Evolutionary conservation across 2,329 filamentous ascomycete species (phyloP).

Genomic region (Fusarium abutilonis): DNA sequence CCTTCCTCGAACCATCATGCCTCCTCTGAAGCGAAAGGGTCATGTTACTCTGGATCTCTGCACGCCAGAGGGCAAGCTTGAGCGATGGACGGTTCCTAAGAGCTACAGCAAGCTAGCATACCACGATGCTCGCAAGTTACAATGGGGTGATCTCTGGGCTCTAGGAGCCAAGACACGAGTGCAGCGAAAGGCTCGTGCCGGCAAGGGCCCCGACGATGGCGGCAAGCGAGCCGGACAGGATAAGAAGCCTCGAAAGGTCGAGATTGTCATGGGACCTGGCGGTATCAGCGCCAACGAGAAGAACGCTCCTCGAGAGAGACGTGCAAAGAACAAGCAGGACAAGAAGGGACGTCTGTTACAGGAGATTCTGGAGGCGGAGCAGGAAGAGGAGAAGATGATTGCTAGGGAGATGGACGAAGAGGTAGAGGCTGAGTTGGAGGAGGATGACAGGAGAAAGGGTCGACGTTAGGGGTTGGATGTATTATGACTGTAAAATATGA

Average conservation of each 20-base stretch:
- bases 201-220: conserved; percentile 59
- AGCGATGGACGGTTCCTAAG: conserved; percentile 92
- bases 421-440: conserved; percentile 44
- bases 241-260: conserved; percentile 55
- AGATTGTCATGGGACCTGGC: conserved; percentile 47
- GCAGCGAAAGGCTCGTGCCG: conserved; percentile 67
- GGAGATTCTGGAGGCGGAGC: conserved; percentile 53
- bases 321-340: conserved; percentile 55
- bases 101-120: conserved; percentile 85
- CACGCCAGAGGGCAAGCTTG: conserved; percentile 83
- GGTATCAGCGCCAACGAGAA: conserved; percentile 54
- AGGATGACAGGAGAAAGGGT: conserved; percentile 27
- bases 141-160: conserved; percentile 96
- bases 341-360: conserved; percentile 53
- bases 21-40: conserved; percentile 85
- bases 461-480: conserved; percentile 17
- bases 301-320: conserved; percentile 49
- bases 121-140: conserved; percentile 88
- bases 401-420: conserved; percentile 49
- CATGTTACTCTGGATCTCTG: conserved; percentile 93
- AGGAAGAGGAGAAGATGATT: conserved; percentile 46
- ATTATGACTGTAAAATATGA: conserved; percentile 33
- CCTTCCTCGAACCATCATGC: conserved; percentile 80
- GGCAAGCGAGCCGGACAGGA: conserved; percentile 56
- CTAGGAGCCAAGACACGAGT: conserved; percentile 90